Evolutionary conservation across 805 yeast genomes (phyloP), one percentile per base, ranked within the genome.

Genomic region (Metschnikowia koreensis): DNA sequence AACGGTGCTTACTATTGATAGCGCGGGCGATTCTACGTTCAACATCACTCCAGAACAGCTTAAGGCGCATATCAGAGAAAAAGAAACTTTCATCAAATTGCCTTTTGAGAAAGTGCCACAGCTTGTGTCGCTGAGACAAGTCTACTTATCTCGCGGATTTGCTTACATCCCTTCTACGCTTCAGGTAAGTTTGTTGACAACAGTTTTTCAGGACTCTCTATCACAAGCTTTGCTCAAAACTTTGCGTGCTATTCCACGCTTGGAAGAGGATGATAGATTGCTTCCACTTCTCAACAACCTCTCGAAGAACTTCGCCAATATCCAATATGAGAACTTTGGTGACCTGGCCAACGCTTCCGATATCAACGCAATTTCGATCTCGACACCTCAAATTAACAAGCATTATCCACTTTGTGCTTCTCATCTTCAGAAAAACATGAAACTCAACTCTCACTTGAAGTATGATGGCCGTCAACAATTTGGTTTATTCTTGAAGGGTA

Each of bases 201-300:
- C 76, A 40, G 97, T 90, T 64, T 93, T 86, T 66, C 72, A 81
- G 36, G 77, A 73, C 38, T 66, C 72, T 50, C 70, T 92, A 48
- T 65, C 67, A 2, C 64, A 68, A 15, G 81, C 83, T 17, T 73
- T 94, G 57, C 69, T 83, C 22, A 70, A 76, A 44, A 89, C 97
- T 0, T 84, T 90, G 60, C 87, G 87, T 63, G 80, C 87, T 17
- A 71, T 91, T 49, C 96, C 97, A 7, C 77, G 92, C 10, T 73
- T 93, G 50, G 97, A 91, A 63, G 98, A 93, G 71, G 97, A 91
- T 63, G 96, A 91, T 65, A 76, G 99, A 52, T 70, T 94, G 42
- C 71, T 91, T 47, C 97, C 97, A 0, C 82, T 94, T 29, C 74
- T 94, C 56, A 83, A 83, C 61, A 91, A 92, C 62, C 69, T 94